These are phyloP conservation scores for Lignosus rhinocerotis DNA, from an alignment of 1,284 basidiomycete species.

Conservation along the genomic window DNA sequence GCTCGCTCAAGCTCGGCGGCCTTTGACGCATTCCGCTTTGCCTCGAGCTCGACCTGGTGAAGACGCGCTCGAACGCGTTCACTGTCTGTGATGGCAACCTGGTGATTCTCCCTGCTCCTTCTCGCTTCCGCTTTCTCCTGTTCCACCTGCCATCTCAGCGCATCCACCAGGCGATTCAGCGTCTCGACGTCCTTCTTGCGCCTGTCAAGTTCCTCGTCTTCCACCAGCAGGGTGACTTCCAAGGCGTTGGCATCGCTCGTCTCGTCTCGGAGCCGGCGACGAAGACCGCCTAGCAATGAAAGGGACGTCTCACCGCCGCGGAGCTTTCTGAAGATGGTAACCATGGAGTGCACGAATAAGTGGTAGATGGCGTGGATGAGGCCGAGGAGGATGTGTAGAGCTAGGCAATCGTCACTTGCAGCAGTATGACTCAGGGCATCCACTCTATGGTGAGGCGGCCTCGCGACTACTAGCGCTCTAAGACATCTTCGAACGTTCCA, in stretches of 20 bases:
- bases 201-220: neutral
- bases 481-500: neutral
- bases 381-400: neutral
- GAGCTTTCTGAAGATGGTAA: neutral
- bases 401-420: neutral
- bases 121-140: neutral
- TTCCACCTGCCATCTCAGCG: neutral
- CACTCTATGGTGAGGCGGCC: neutral
- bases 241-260: neutral
- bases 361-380: neutral
- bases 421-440: neutral
- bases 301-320: neutral
- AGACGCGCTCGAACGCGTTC: neutral
- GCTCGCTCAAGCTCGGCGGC: slow-evolving; percentile 10
- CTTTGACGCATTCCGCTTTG: neutral
- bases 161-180: neutral
- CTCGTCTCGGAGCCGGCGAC: neutral
- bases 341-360: neutral
- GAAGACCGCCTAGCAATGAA: neutral
- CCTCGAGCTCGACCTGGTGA: slow-evolving; percentile 3
- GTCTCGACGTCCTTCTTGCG: neutral
- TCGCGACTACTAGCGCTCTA: neutral
- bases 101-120: neutral
- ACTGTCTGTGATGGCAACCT: neutral
- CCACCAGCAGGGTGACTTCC: neutral